Base-by-base conservation (phyloP, 495 filamentous ascomycete genomes). In the Hypoxylon fragiforme region DNA sequence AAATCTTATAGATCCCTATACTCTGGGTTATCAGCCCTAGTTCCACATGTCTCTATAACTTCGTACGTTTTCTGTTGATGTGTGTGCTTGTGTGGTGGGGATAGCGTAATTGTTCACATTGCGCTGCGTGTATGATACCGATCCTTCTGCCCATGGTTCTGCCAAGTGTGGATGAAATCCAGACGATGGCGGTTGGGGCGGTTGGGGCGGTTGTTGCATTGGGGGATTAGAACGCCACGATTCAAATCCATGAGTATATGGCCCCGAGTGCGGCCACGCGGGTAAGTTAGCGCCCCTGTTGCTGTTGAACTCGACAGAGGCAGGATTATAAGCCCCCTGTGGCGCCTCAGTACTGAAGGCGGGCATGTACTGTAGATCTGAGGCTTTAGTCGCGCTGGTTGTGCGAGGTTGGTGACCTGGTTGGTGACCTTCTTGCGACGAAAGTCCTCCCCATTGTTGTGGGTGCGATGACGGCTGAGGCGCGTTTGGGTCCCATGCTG, bases 401-500 rank as follows among this genome's bases (percentile, higher is more conserved):
- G n/a, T n/a, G n/a, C n/a, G n/a, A n/a, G n/a, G n/a, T n/a, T n/a
- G n/a, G n/a, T n/a, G n/a, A n/a, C n/a, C n/a, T n/a, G n/a, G n/a
- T n/a, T n/a, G 41, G n/a, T 35, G 50, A 12, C 24, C 16, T 22
- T 54, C 44, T 9, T 19, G 1, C 16, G 48, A 44, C 14, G 44
- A 40, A 22, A 40, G 18, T 2, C 34, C 20, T 32, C 26, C 52
- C 60, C 54, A 62, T 37, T 62, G 52, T 20, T 28, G 40, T 8
- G 34, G 24, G 26, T 66, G 65, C 0, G 48, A 45, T 0, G 54
- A 53, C 0, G 54, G 51, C 1, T 50, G 62, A 13, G 51, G 31
- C 12, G 58, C 54, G 13, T 46, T 54, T 0, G 67, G 69, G 46
- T 80, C 74, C 81, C 81, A 85, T 12, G 80, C 64, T 11, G 83